Conservation (phyloP, 2,329 filamentous ascomycete genomes). For the Venturia pyrina region DNA sequence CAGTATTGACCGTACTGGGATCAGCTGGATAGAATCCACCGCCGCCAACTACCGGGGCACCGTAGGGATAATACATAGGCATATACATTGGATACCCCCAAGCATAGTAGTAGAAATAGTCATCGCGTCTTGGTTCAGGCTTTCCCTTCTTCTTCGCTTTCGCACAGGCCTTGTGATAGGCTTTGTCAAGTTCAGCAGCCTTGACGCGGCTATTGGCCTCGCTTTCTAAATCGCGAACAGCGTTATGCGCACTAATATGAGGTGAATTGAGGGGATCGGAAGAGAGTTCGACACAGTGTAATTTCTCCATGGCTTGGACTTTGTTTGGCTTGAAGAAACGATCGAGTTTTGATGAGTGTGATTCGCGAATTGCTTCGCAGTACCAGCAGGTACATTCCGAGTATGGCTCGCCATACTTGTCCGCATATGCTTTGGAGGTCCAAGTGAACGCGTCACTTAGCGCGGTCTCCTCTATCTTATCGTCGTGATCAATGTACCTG, state of each 20-base stretch:
- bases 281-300: conserved; percentile 27
- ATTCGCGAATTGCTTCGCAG: conserved; percentile 59
- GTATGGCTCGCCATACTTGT: conserved; percentile 55
- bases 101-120: conserved; percentile 30
- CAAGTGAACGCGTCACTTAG: conserved; percentile 59
- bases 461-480: conserved; percentile 63
- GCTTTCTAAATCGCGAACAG: conserved; percentile 36
- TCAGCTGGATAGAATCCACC: conserved; percentile 32
- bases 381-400: conserved; percentile 76
- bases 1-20: conserved; percentile 35
- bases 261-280: conserved; percentile 45
- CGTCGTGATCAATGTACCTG: conserved; percentile 70
- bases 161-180: conserved; percentile 40
- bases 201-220: conserved; percentile 20
- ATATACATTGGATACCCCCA: conserved; percentile 37
- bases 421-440: conserved; percentile 62
- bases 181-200: conserved; percentile 39
- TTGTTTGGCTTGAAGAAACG: conserved; percentile 11
- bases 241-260: conserved; percentile 66
- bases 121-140: conserved; percentile 24
- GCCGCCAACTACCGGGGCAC: conserved; percentile 31
- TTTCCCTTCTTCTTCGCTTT: conserved; percentile 29
- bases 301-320: conserved; percentile 24
- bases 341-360: conserved; percentile 9
- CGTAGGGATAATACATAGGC: conserved; percentile 38